Conservation (phyloP, 805 yeast genomes). For the Kodamaea hsintzibuensis region DNA sequence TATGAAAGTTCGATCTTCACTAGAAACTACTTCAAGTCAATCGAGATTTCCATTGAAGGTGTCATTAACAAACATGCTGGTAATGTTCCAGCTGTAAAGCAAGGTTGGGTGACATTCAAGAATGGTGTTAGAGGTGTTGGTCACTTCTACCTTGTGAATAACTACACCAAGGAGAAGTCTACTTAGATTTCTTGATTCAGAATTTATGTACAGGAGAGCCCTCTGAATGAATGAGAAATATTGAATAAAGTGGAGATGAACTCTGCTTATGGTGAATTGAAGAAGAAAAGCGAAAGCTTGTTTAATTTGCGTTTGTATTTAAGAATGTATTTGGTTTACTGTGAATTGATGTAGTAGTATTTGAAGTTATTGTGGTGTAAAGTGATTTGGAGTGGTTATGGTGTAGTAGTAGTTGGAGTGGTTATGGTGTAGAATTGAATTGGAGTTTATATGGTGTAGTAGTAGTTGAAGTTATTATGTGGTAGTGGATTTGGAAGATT, state of each 20-base stretch:
- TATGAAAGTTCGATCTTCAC: slow-evolving; percentile 75
- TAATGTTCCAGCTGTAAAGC: slow-evolving; percentile 33
- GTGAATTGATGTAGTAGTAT: background rate
- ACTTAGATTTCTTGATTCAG: background rate
- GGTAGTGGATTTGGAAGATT: no score
- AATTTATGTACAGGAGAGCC: no score
- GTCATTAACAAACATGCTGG: slow-evolving; percentile 25
- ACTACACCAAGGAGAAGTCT: slow-evolving; percentile 36
- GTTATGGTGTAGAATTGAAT: no score
- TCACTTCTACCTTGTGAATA: slow-evolving; percentile 31
- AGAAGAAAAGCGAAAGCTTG: background rate
- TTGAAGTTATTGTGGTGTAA: no score
- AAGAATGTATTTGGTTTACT: background rate
- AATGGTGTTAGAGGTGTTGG: slow-evolving; percentile 32
- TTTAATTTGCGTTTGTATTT: background rate
- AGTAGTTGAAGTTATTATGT: no score
- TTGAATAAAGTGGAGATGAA: background rate
- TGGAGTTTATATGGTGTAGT: no score
- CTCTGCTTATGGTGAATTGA: background rate
- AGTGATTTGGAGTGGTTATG: no score
- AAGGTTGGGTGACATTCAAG: slow-evolving; percentile 39
- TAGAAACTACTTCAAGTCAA: slow-evolving; percentile 62
- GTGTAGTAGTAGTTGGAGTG: no score
- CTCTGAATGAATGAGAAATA: no score
- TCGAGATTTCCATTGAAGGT: slow-evolving; percentile 56